These are phyloP conservation scores for Hemerocallis citrina DNA, from an alignment of 106 monocot species.

Conservation along the genomic window DNA sequence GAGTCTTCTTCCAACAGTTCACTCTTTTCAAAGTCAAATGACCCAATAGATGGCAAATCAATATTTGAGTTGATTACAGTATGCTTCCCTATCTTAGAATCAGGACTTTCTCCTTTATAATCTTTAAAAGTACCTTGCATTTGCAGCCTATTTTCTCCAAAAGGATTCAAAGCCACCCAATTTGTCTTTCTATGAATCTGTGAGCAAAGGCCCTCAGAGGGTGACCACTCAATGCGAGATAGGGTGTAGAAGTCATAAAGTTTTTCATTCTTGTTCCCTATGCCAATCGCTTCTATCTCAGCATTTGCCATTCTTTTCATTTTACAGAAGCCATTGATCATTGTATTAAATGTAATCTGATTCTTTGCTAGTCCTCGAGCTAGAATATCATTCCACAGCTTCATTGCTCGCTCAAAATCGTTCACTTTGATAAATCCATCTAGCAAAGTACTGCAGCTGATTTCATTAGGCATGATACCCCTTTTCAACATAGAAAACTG, in stretches of 20 bases:
- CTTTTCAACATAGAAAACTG: slow-evolving; percentile 93
- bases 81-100: slow-evolving; percentile 1
- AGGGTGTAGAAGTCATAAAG: slow-evolving; percentile 91
- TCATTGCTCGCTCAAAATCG: slow-evolving; percentile 44
- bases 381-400: slow-evolving; percentile 74
- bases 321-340: slow-evolving; percentile 79
- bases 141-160: slow-evolving; percentile 46
- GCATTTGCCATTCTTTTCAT: slow-evolving; percentile 55
- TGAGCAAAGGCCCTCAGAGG: slow-evolving; percentile 14
- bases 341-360: slow-evolving; percentile 50
- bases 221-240: slow-evolving; percentile 49
- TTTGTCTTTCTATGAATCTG: slow-evolving; percentile 52
- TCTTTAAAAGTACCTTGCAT: not conserved
- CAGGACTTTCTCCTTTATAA: slow-evolving; percentile 2
- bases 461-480: slow-evolving; percentile 75
- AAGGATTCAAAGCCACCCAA: slow-evolving; percentile 69
- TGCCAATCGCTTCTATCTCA: slow-evolving; percentile 78
- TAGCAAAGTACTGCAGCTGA: slow-evolving; percentile 68
- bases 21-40: slow-evolving; percentile 54
- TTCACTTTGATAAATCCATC: slow-evolving; percentile 77
- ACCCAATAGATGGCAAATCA: slow-evolving; percentile 43
- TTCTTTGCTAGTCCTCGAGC: slow-evolving; percentile 63
- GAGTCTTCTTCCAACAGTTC: slow-evolving; percentile 78
- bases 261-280: slow-evolving; percentile 61
- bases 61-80: not conserved